Evolutionary conservation across 306 rosid species (phyloP), one percentile per base, ranked within the genome.

Genomic region (Prunus mume): DNA sequence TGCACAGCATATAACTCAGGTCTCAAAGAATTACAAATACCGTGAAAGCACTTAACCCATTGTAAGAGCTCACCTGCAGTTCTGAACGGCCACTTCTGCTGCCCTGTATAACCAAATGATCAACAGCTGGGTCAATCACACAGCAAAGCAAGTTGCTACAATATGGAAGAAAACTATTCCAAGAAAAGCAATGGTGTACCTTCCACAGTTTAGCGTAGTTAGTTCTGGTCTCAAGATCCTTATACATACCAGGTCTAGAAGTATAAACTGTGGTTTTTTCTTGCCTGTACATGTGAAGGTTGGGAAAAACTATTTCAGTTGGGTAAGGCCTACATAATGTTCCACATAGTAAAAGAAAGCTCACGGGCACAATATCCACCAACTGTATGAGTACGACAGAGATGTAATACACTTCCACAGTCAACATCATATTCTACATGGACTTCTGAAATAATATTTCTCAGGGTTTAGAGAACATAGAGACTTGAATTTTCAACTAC

Each of bases 131-230:
- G 79, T 92, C 97, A 58, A 90, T 86, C 74, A 95, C 18, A 24
- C 38, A 8, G 43, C 27, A 52, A 54, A 27, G 63, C 3, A 71
- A 65, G 71, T 63, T 62, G 68, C 72, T 47, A 27, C 17, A 65
- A 55, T 58, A 56, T 17, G 51, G 47, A 60, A n/a, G 32, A 38
- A 20, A n/a, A 38, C n/a, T 30, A 4, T 49, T 28, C 9, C n/a
- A 71, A 27, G 72, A 76, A 27, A 71, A 62, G 34, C 3, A 27
- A 77, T n/a, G 45, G 52, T 34, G 22, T 71, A 90, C 94, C 96
- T 90, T 95, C 99, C 99, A 92, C 6, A 95, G 92, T 77, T 92
- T 79, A 81, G 99, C 97, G 82, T 95, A 95, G 85, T 88, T 92
- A 73, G 66, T 80, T 87, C 97, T 92, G 27, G 86, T 95, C 50